Conservation (phyloP, 2,329 filamentous ascomycete genomes). For the Corynespora cassiicola region DNA sequence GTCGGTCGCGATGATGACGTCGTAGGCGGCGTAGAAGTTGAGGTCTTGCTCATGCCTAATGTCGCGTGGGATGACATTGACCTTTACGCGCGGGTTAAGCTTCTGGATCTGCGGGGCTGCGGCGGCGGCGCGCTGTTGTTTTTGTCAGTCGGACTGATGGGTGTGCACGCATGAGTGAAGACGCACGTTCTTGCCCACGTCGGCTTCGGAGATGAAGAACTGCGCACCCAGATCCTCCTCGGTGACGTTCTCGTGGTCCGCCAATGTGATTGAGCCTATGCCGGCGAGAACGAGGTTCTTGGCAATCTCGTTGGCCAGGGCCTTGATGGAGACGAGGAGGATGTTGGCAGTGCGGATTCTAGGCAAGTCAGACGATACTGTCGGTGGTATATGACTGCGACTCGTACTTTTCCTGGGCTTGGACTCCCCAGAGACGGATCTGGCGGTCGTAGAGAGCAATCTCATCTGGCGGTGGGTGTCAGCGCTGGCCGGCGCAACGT, state of each 20-base stretch:
- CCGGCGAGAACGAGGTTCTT: slow-evolving; percentile 97
- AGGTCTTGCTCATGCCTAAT: slow-evolving; percentile 66
- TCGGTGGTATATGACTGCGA: neutral
- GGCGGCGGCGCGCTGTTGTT: slow-evolving; percentile 74
- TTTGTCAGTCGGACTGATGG: slow-evolving; percentile 5
- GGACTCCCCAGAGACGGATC: slow-evolving; percentile 95
- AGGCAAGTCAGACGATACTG: slow-evolving; percentile 13
- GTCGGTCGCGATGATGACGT: slow-evolving; percentile 90
- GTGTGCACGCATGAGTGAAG: neutral
- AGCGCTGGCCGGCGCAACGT: slow-evolving; percentile 5
- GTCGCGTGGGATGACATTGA: slow-evolving; percentile 73
- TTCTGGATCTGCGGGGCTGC: slow-evolving; percentile 79
- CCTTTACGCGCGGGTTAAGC: slow-evolving; percentile 86
- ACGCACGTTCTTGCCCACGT: slow-evolving; percentile 75
- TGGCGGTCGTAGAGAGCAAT: slow-evolving; percentile 97
- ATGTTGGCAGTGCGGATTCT: slow-evolving; percentile 89
- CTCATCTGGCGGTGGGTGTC: slow-evolving; percentile 68
- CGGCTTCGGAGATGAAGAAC: slow-evolving; percentile 76
- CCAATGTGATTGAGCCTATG: slow-evolving; percentile 85
- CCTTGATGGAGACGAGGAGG: slow-evolving; percentile 85
- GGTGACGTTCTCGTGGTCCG: slow-evolving; percentile 77
- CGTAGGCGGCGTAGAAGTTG: slow-evolving; percentile 79
- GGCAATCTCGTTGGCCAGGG: slow-evolving; percentile 90
- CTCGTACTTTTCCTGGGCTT: slow-evolving; percentile 78
- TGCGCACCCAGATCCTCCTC: slow-evolving; percentile 75